Evolutionary conservation across 1,284 basidiomycete genomes (phyloP), one percentile per base, ranked within the genome.

Genomic region (Boletellus sp.): DNA sequence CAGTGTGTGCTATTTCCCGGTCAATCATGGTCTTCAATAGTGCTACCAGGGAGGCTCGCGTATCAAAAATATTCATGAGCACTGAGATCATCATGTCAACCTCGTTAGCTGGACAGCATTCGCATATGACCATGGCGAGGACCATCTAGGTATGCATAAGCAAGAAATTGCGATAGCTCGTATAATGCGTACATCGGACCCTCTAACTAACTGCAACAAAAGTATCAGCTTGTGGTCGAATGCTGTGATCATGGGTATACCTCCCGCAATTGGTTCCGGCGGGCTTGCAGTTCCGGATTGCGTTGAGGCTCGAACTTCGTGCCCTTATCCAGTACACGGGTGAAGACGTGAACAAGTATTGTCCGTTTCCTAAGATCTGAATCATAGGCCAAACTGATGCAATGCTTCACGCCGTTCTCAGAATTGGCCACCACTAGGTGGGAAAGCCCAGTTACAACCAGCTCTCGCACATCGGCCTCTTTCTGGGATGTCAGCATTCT

Each of bases 331-430:
- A 96, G 76, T 4, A 94, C 90, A 39, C 87, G 80, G 38, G 89
- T 83, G 66, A 94, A 91, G n/a, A 94, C 84, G 60, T 88, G 84
- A 43, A 91, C 84, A 60, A 94, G 95, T 20, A 93, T 90, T 3
- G 81, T 76, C 29, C 91, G 81, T 58, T 88, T 85, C 22, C 79
- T 69, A 14, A 77, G 72, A 59, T 94, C 87, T 22, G 76, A 69
- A 57, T 91, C 85, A 57, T 92, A 94, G 3, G 87, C 90, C 45
- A 91, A 70, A 2, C 82, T 72, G 22, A 95, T 77, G 59, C 88
- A 93, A 63, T 93, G 90, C 65, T 94, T 93, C 56, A 95, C 80
- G 11, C 91, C 92, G 53, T 82, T 87, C 58, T 95, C 90, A 25
- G 90, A 86, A 60, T 95, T 96, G 16, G 91, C 80, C 21, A 80